Evolutionary conservation across 2,329 filamentous ascomycete genomes (phyloP).

Genomic region (Passalora sequoiae): DNA sequence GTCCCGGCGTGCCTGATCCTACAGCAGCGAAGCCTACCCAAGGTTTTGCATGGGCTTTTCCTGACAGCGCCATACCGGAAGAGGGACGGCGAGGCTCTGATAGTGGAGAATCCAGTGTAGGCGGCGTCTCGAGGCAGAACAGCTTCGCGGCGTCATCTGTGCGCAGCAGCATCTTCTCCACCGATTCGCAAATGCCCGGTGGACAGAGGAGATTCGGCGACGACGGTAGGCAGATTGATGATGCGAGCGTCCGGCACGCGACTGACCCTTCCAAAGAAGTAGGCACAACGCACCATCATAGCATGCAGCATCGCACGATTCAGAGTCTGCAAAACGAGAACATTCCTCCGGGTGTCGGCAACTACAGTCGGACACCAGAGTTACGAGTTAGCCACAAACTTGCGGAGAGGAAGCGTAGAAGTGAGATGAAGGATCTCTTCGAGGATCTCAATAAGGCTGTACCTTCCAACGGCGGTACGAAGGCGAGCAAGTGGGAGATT

Average conservation of each 20-base stretch:
- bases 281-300: slow-evolving; percentile 62
- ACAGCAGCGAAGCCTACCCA: slow-evolving; percentile 72
- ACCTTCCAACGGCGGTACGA: slow-evolving; percentile 74
- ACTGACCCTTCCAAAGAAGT: slow-evolving; percentile 32
- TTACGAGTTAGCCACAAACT: slow-evolving; percentile 79
- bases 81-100: slow-evolving; percentile 45
- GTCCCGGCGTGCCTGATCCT: slow-evolving; percentile 59
- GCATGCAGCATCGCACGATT: slow-evolving; percentile 68
- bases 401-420: slow-evolving; percentile 74
- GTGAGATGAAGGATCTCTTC: slow-evolving; percentile 84
- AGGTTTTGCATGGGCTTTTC: slow-evolving; percentile 79
- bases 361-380: slow-evolving; percentile 78
- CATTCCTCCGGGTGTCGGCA: slow-evolving; percentile 57
- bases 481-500: slow-evolving; percentile 87
- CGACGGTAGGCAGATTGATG: slow-evolving; percentile 44
- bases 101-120: slow-evolving; percentile 44
- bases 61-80: slow-evolving; percentile 61
- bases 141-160: slow-evolving; percentile 72
- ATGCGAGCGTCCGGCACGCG: background rate
- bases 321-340: slow-evolving; percentile 57
- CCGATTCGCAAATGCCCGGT: slow-evolving; percentile 64
- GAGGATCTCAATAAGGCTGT: slow-evolving; percentile 73
- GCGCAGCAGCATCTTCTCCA: slow-evolving; percentile 73
- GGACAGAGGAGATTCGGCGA: slow-evolving; percentile 65
- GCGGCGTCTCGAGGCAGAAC: slow-evolving; percentile 62